phyloP scores from a whole-genome alignment of 345 rosid genomes.

The Melaleuca quinquenervia region DNA sequence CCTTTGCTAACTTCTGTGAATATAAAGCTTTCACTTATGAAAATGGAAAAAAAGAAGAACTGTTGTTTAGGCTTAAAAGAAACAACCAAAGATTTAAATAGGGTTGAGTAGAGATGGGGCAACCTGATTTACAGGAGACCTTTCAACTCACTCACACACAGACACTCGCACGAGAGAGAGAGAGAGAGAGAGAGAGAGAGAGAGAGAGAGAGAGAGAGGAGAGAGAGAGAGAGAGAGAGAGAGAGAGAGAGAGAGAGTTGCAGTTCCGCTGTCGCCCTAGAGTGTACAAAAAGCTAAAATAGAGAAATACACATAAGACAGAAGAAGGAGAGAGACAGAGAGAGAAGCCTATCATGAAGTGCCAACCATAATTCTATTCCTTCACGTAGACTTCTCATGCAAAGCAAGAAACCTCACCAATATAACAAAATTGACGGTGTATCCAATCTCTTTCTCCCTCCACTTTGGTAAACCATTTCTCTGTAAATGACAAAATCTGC shows the following conservation, averaged over 20 bases:
- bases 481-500: background rate
- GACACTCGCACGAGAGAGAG: background rate
- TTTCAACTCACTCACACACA: conserved; percentile 14
- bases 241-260: conserved; percentile 11
- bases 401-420: background rate
- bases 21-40: background rate
- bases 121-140: conserved; percentile 20
- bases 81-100: background rate
- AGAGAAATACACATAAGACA: background rate
- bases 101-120: conserved; percentile 67
- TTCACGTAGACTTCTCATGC: conserved; percentile 2
- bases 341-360: background rate
- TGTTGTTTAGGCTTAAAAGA: conserved; percentile 1
- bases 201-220: conserved; percentile 1
- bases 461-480: background rate
- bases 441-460: background rate
- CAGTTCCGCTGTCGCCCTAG: conserved; percentile 60
- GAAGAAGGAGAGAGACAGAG: background rate
- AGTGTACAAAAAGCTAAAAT: conserved; percentile 47
- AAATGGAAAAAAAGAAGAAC: background rate
- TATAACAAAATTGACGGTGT: background rate
- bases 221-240: conserved; percentile 1
- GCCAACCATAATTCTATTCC: conserved; percentile 2
- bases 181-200: conserved; percentile 6
- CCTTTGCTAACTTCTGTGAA: background rate